Base-by-base conservation (phyloP, 2,329 filamentous ascomycete genomes). In the Fusarium nanum region DNA sequence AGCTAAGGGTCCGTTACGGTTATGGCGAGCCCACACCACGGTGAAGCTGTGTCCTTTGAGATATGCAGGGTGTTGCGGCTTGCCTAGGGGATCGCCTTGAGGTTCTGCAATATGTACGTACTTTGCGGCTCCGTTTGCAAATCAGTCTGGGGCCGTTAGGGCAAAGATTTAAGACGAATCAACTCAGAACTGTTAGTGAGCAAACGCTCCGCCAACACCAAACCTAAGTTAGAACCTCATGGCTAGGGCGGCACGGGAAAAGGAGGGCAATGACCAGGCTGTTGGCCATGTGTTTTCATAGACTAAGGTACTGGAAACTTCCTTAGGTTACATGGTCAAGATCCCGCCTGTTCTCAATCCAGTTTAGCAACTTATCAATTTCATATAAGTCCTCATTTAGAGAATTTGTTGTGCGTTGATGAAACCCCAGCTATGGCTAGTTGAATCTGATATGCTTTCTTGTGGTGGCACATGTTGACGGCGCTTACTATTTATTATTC, bases 101-200 rank as follows among this genome's bases (percentile, higher is more conserved):
- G 50, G 34, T 40, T 22, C 20, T 45, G 48, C 48, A 49, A 27
- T 63, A 23, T 34, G 47, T 59, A 44, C 62, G 50, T 47, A 52
- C 63, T 64, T 56, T 67, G 70, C 72, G 71, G 73, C 68, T 75
- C 73, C 72, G 72, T 64, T 30, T 30, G 32, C 22, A 60, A 56
- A 37, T 4, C 18, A 37, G 34, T 53, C 47, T 53, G 22, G 28
- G 34, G 34, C 18, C 34, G 10, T 62, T 32, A 47, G 55, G n/a
- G 32, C 49, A 54, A 27, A 57, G 28, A 45, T 45, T 40, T 40
- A 57, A 40, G 16, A 54, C 42, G n/a, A 53, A 50, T 48, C 58
- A 44, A 48, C n/a, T 56, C 41, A 62, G 30, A 20, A 8, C 28
- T 49, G 20, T 32, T 64, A 49, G 49, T 47, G 59, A 49, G 32